Percentiles rank a stretch among this genome's conserved stretches.
Conservation (phyloP, 768 basidiomycete species). For the Lactarius indigo region DNA sequence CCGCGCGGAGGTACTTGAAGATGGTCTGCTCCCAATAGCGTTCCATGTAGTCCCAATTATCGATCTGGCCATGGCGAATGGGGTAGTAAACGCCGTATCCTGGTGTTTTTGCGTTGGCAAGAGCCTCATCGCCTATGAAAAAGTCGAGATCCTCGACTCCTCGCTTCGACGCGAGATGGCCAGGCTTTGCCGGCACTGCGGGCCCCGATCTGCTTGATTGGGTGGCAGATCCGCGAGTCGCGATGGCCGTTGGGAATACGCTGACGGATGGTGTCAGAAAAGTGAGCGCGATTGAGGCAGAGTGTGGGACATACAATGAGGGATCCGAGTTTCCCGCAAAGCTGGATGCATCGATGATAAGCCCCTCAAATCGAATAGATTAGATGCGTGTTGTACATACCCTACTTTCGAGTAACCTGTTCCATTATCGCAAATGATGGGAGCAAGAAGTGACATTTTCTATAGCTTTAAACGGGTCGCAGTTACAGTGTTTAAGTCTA, state of each 20-base stretch:
- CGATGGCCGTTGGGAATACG: conserved; percentile 98
- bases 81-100: conserved; percentile 95
- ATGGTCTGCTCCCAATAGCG: conserved; percentile 99
- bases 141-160: conserved; percentile 99
- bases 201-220: conserved; percentile 64
- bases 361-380: background rate
- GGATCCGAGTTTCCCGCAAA: conserved; percentile 99
- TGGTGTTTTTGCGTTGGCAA: conserved; percentile 92
- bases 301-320: conserved; percentile 71
- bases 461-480: background rate
- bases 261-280: conserved; percentile 36
- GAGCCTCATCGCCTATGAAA: conserved; percentile 98
- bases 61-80: conserved; percentile 95
- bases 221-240: conserved; percentile 72
- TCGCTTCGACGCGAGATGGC: conserved; percentile 91
- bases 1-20: conserved; percentile 98
- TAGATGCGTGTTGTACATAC: conserved; percentile 42
- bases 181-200: conserved; percentile 77
- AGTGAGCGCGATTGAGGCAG: conserved; percentile 4
- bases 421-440: conserved; percentile 97
- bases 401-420: conserved; percentile 98
- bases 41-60: conserved; percentile 99
- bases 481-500: conserved; percentile 21
- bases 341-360: conserved; percentile 38
- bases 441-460: conserved; percentile 80